These are phyloP conservation scores for Epichloe gansuensis DNA, from an alignment of 2,329 filamentous ascomycete genomes.

Conservation along the genomic window DNA sequence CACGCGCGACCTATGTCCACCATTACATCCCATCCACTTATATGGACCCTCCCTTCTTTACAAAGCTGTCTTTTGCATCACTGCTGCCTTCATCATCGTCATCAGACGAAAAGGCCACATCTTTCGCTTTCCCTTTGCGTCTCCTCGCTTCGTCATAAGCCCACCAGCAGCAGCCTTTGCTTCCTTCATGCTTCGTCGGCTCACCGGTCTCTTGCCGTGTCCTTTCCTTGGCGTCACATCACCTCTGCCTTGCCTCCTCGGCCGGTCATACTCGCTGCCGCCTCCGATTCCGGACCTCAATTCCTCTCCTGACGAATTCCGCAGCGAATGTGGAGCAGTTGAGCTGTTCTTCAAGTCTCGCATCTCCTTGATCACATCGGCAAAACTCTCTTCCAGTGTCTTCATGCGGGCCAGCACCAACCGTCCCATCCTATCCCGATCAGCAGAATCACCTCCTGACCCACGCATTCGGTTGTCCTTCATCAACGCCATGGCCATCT, in stretches of 20 bases:
- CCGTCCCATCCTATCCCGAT: constrained; percentile 60
- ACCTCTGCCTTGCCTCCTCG: constrained; percentile 16
- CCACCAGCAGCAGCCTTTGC: constrained; percentile 22
- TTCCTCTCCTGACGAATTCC: constrained; percentile 39
- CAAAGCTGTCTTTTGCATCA: constrained; percentile 19
- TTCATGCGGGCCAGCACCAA: constrained; percentile 86
- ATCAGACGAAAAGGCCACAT: constrained; percentile 24
- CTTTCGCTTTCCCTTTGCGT: constrained; percentile 37
- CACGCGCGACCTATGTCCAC: no score
- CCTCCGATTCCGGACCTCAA: constrained; percentile 19
- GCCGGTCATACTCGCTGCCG: constrained; percentile 20
- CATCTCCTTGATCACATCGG: constrained; percentile 74
- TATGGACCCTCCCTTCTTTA: constrained; percentile 26
- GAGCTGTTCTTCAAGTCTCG: constrained; percentile 45
- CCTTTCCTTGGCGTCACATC: constrained; percentile 17
- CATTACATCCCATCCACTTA: constrained; percentile 11
- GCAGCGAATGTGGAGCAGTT: constrained; percentile 34
- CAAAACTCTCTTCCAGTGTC: constrained; percentile 80
- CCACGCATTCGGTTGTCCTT: constrained; percentile 40
- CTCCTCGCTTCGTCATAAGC: constrained; percentile 15
- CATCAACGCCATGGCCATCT: constrained; percentile 63
- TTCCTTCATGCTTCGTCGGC: constrained; percentile 31
- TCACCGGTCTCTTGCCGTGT: constrained; percentile 21
- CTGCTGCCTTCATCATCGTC: constrained; percentile 24
- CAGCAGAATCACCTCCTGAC: constrained; percentile 25